These are phyloP conservation scores for Neofusicoccum parvum DNA, from an alignment of 2,329 filamentous ascomycete genomes.

Conservation along the genomic window DNA sequence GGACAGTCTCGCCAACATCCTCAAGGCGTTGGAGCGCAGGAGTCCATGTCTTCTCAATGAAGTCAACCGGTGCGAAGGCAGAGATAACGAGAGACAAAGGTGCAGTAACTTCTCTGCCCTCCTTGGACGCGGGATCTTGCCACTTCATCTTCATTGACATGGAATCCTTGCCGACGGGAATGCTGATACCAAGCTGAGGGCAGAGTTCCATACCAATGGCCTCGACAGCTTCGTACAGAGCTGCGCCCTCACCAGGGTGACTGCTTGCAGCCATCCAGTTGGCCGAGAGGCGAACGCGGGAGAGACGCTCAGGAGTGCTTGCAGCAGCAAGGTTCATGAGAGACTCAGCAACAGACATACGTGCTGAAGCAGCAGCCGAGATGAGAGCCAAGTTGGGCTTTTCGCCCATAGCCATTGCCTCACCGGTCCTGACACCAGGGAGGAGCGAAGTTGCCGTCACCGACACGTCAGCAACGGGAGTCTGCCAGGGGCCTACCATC, in stretches of 20 bases:
- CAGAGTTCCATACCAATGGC: constrained; percentile 93
- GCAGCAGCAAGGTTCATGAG: constrained; percentile 91
- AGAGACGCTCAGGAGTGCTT: constrained; percentile 70
- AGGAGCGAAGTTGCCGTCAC: constrained; percentile 84
- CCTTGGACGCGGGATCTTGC: constrained; percentile 68
- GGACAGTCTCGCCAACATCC: constrained; percentile 83
- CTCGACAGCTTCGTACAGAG: constrained; percentile 89
- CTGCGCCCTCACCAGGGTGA: constrained; percentile 89
- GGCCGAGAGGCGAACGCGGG: constrained; percentile 82
- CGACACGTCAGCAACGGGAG: constrained; percentile 88
- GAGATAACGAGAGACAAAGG: constrained; percentile 90
- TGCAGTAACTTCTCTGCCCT: constrained; percentile 83
- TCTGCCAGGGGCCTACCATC: constrained; percentile 96
- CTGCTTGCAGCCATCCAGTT: constrained; percentile 99
- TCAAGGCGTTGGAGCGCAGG: constrained; percentile 80
- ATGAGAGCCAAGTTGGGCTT: constrained; percentile 88
- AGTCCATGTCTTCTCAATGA: constrained; percentile 89
- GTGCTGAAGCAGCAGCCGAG: constrained; percentile 82
- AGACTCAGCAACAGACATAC: constrained; percentile 95
- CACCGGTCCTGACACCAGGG: constrained; percentile 73
- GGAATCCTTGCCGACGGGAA: constrained; percentile 96
- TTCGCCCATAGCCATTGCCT: constrained; percentile 98
- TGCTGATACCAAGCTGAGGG: constrained; percentile 84
- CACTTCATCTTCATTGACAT: constrained; percentile 99
- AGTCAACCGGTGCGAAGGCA: constrained; percentile 81